Conservation (phyloP, 2,329 filamentous ascomycete species). For the Xylaria sp. region DNA sequence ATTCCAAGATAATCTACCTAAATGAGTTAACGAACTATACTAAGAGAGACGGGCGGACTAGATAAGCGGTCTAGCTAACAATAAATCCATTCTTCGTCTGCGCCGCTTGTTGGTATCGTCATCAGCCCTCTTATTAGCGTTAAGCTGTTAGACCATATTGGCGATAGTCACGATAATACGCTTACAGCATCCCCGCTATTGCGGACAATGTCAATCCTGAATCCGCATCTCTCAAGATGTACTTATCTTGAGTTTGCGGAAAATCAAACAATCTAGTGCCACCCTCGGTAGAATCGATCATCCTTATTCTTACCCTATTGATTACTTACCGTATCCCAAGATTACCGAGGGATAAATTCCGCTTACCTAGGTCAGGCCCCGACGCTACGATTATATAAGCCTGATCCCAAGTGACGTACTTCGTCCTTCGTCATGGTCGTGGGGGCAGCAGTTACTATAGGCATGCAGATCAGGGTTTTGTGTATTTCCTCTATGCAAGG, state of each 20-base stretch:
- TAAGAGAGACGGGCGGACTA: neutral
- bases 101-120: conserved; percentile 2
- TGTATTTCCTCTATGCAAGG: conserved; percentile 13
- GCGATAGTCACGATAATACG: neutral
- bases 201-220: neutral
- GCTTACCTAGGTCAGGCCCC: neutral
- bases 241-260: neutral
- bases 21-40: neutral
- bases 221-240: neutral
- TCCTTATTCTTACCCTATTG: conserved; percentile 4
- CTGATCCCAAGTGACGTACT: conserved; percentile 18
- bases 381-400: conserved; percentile 5
- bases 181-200: neutral
- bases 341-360: conserved; percentile 13
- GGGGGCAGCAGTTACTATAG: neutral
- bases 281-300: neutral
- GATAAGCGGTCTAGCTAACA: conserved; percentile 14
- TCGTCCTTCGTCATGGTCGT: neutral
- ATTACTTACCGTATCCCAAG: neutral
- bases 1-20: neutral
- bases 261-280: neutral
- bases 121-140: conserved; percentile 2
- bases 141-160: neutral
- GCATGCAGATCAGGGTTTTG: conserved; percentile 10
- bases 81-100: neutral